These are phyloP conservation scores for Trypanosoma brucei DNA, from an alignment of 208 protist species.

Conservation along the genomic window DNA sequence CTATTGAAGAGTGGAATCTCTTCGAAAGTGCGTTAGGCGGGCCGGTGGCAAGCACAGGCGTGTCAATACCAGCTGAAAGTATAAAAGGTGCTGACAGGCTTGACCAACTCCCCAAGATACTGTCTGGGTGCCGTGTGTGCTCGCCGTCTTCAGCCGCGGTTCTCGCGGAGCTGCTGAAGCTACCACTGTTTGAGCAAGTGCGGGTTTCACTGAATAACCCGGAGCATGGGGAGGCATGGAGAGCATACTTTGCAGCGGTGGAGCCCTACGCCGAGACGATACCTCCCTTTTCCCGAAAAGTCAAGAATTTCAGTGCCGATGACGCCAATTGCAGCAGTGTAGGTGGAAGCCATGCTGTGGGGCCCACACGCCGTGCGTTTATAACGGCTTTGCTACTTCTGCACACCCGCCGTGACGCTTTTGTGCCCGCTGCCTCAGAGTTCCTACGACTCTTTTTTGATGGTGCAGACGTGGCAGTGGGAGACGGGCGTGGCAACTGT, in stretches of 20 bases:
- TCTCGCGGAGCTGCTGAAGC: conserved; percentile 41
- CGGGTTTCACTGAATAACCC: conserved; percentile 43
- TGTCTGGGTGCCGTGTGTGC: conserved; percentile 18
- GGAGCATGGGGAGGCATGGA: conserved; percentile 36
- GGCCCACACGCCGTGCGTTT: conserved; percentile 42
- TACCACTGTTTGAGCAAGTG: conserved; percentile 63
- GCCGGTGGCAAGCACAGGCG: background rate
- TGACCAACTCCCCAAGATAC: conserved; percentile 11
- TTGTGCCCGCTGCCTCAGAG: conserved; percentile 48
- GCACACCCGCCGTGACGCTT: conserved; percentile 73
- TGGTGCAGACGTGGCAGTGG: conserved; percentile 10
- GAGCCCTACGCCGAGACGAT: conserved; percentile 35
- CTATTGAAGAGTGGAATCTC: conserved; percentile 67
- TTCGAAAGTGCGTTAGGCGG: conserved; percentile 31
- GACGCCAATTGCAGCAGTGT: background rate
- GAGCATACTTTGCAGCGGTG: conserved; percentile 39
- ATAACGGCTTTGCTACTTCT: conserved; percentile 63
- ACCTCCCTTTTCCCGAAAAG: conserved; percentile 40
- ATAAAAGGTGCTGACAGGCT: background rate
- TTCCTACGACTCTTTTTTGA: conserved; percentile 73
- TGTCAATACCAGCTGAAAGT: background rate
- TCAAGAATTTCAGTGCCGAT: conserved; percentile 17
- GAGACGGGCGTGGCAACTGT: background rate
- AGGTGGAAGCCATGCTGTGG: background rate
- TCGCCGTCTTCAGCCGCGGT: conserved; percentile 15